Evolutionary conservation across 2,329 filamentous ascomycete genomes (phyloP), one percentile per base, ranked within the genome.

Genomic region (Penicillium sp.): DNA sequence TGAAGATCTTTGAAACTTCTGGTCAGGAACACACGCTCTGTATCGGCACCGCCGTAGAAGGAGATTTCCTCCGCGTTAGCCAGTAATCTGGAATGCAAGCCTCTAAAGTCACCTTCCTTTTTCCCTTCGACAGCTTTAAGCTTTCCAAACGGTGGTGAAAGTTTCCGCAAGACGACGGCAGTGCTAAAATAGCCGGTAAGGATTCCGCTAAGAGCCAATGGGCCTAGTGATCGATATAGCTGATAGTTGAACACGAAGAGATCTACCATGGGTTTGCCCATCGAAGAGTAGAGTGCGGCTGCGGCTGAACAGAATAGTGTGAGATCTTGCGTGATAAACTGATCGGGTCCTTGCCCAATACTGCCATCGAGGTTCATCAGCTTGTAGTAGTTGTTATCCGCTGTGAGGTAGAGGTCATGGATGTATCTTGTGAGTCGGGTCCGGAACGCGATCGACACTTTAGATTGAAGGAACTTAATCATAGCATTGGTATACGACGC

Each of bases 201-300:
- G 31, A 99, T 86, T 1, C 92, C 94, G 5, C 89, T 91, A 61
- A 98, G 81, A 0, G 95, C 95, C 19, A 98, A 79, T 1, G 94
- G 93, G 0, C 95, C 95, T 0, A 99, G 84, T 0, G 93, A 96
- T 41, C 90, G 90, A 77, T 96, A 97, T 0, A 99, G 86, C 76
- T 99, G 95, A 76, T 96, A 99, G 78, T 96, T 99, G 83, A 99
- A 99, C 51, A 98, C 95, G 68, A 93, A 91, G 2, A 99, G 84
- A 75, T 99, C 95, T n/a, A 99, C 92, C 67, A 97, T 88, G 0
- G 95, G 95, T 76, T 99, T 99, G n/a, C 95, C 95, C 3, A 99
- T 84, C 0, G 93, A 97, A 1, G 95, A 98, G 80, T 98, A 99
- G 5, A 99, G 81, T 23, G 92, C 92, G 17, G 95, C 93, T 1